phyloP scores from a whole-genome alignment of 1,284 basidiomycete species.

The Vanrija humicola region DNA sequence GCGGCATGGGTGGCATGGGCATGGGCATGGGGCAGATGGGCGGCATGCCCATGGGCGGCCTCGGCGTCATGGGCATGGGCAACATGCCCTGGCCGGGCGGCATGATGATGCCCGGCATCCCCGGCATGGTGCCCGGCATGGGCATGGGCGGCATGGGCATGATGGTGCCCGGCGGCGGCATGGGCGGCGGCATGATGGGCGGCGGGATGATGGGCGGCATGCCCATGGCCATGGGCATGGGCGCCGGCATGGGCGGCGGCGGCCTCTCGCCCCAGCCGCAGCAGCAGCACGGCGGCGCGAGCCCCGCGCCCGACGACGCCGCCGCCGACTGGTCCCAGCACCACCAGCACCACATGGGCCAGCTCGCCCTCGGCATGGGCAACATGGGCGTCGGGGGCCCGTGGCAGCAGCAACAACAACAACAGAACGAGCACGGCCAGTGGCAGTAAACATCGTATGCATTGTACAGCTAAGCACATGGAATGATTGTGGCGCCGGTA shows the following conservation, averaged over 20 bases:
- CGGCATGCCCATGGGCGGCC: neutral
- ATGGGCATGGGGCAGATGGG: no score
- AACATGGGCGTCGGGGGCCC: neutral
- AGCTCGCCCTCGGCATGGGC: slow-evolving; percentile 7
- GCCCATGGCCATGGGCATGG: slow-evolving; percentile 1
- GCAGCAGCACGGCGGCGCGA: neutral
- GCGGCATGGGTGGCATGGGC: no score
- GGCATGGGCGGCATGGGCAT: slow-evolving; percentile 1
- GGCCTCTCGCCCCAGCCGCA: neutral
- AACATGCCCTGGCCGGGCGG: neutral
- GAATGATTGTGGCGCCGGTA: no score
- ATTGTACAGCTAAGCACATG: no score
- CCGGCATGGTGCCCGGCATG: neutral
- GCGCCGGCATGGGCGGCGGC: neutral
- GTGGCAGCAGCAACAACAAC: neutral
- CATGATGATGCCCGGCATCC: neutral
- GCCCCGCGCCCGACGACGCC: neutral
- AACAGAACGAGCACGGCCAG: no score
- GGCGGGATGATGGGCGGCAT: neutral
- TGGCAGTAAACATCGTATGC: no score
- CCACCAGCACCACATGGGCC: slow-evolving; percentile 5
- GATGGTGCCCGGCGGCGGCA: neutral
- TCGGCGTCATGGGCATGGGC: slow-evolving; percentile 2
- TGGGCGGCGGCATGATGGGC: neutral
- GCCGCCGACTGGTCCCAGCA: neutral